Base-by-base conservation (phyloP, 495 filamentous ascomycete species). In the Penicillium flavigenum region DNA sequence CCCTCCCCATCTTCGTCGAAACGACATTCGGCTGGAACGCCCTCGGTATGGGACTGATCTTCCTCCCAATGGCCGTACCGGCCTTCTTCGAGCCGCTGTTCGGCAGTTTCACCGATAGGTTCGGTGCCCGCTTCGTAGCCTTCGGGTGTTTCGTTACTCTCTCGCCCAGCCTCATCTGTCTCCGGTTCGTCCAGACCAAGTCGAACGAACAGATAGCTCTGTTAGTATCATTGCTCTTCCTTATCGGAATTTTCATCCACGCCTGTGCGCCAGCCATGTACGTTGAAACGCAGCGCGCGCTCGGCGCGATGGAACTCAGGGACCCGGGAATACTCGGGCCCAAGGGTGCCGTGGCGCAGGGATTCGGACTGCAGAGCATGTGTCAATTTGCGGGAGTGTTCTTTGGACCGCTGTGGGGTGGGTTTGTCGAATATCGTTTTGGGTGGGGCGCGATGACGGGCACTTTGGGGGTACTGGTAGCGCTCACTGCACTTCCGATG, bases 221-320 rank as follows among this genome's bases (percentile, higher is more conserved):
- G 9, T 71, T 92, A 11, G 43, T 70, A 19, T 49, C 47, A 41
- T 51, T 71, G 39, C 65, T 76, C 38, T 59, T 65, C 43, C 5
- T 66, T 6, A 64, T 56, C 46, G 71, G 68, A 14, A 49, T 66
- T 7, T 62, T 68, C 41, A 64, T 68, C 19, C 70, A 72, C 55
- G 53, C 63, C 14, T 58, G 64, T 54, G 56, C 67, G 3, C 68
- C 70, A 3, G 69, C 69, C 20, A 62, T 76, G 59, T 87, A 88
- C 80, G 88, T 89, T 5, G 90, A 93, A 65, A 82, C 86, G n/a
- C 76, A 82, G 56, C 80, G 81, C n/a, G 79, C 86, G 0, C 85
- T 89, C 14, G 79, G 81, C 4, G 80, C 72, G 0, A 78, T 85
- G 61, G 81, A 87, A 52, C 72, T 64, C 27, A 60, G 68, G 32